Conservation (phyloP, 495 filamentous ascomycete species). For the Lasiosphaeria ovina region DNA sequence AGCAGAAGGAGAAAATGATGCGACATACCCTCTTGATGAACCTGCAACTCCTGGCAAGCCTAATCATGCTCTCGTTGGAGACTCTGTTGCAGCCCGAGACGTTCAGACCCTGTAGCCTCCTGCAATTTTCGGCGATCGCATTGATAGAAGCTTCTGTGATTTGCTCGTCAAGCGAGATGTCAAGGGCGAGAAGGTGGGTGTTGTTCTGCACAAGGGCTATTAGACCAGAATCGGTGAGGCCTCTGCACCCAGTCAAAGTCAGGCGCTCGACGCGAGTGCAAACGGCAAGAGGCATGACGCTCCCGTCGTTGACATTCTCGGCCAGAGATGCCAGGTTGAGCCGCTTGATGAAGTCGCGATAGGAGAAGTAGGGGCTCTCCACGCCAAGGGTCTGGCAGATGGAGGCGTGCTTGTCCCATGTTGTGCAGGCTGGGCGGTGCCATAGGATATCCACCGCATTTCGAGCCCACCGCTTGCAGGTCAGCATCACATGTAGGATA, state of each 20-base stretch:
- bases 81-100: constrained; percentile 82
- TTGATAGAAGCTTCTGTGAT: constrained; percentile 82
- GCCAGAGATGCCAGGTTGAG: constrained; percentile 83
- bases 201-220: constrained; percentile 77
- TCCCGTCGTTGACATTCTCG: constrained; percentile 81
- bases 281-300: constrained; percentile 71
- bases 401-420: constrained; percentile 71
- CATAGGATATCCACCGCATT: constrained; percentile 92
- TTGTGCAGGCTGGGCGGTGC: constrained; percentile 89
- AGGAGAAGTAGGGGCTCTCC: constrained; percentile 72
- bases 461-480: constrained; percentile 86
- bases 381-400: constrained; percentile 75
- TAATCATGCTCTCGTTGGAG: constrained; percentile 78
- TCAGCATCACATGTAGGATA: constrained; percentile 84
- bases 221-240: constrained; percentile 80
- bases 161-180: constrained; percentile 75
- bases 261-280: constrained; percentile 93
- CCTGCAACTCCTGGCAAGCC: constrained; percentile 79
- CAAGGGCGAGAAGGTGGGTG: constrained; percentile 79
- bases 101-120: constrained; percentile 87
- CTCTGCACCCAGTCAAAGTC: constrained; percentile 86
- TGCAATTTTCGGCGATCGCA: constrained; percentile 77
- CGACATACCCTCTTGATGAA: constrained; percentile 79
- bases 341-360: constrained; percentile 82
- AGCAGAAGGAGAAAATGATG: background rate